Evolutionary conservation across 2,329 filamentous ascomycete genomes (phyloP).

Genomic region (Calonectria fujianensis): DNA sequence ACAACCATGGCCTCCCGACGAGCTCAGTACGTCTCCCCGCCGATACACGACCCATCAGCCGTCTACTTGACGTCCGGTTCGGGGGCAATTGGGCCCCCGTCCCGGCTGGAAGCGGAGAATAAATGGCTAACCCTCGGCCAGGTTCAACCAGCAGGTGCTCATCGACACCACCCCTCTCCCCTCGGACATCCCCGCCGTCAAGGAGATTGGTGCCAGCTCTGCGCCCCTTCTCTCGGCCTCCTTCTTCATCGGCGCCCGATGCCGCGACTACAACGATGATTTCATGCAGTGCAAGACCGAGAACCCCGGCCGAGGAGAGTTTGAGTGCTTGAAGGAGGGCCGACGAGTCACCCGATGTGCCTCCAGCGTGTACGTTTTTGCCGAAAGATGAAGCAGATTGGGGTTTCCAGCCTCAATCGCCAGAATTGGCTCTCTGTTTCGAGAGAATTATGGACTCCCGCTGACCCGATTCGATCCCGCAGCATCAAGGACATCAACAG

Average conservation of each 20-base stretch:
- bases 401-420: background rate
- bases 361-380: slow-evolving; percentile 87
- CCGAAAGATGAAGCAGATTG: background rate
- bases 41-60: background rate
- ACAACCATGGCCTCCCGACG: slow-evolving; percentile 65
- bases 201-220: slow-evolving; percentile 94
- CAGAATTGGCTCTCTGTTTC: background rate
- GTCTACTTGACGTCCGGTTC: slow-evolving; percentile 20
- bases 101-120: slow-evolving; percentile 41
- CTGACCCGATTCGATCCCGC: slow-evolving; percentile 47
- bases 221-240: slow-evolving; percentile 93
- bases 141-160: slow-evolving; percentile 95
- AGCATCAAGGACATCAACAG: slow-evolving; percentile 97
- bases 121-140: slow-evolving; percentile 64
- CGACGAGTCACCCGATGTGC: slow-evolving; percentile 97
- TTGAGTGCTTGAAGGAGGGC: slow-evolving; percentile 97
- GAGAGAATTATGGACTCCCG: slow-evolving; percentile 11
- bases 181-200: slow-evolving; percentile 91
- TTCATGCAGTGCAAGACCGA: slow-evolving; percentile 99
- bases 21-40: slow-evolving; percentile 61
- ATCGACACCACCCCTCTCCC: slow-evolving; percentile 97
- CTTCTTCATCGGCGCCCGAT: slow-evolving; percentile 98
- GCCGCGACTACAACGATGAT: slow-evolving; percentile 97
- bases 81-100: slow-evolving; percentile 50
- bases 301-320: slow-evolving; percentile 90